Base-by-base conservation (phyloP, 2,329 filamentous ascomycete species). In the Aspergillus sp. region DNA sequence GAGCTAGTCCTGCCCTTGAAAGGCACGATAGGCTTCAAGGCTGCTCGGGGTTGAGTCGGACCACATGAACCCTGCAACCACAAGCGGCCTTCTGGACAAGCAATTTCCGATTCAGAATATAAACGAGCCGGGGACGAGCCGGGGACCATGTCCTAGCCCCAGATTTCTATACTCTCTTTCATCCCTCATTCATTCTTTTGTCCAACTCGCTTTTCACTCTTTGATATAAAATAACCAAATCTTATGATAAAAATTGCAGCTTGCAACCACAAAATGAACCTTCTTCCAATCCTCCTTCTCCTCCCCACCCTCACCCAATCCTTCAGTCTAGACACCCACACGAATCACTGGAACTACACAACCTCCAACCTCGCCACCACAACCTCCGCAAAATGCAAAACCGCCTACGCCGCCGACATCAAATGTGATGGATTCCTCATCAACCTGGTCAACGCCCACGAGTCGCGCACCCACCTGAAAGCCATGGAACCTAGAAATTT, bases 381-480 rank as follows among this genome's bases (percentile, higher is more conserved):
- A 7, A 60, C 61, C 11, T 63, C 61, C 5, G 16, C 55, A 31
- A n/a, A 20, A 56, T 63, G 59, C 56, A 61, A 59, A 49, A 24
- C 52, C n/a, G 59, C 61, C 9, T 63, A 63, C 52, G 59, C 59
- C 49, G 52, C 61, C 10, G 52, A 63, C 4, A 61, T 61, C 42
- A 32, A 49, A 6, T 63, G 61, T 54, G 47, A 57, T 6, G 51
- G 54, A 2, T 61, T 49, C 26, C 56, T 63, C n/a, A 22, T 59
- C 1, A 12, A 49, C 18, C 49, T 61, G 1, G 51, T 57, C 20
- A 54, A 54, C 49, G 46, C 55, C n/a, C 31, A 58, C 12, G 56
- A 57, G 16, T 20, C 16, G 26, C 26, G 52, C 6, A 6, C 16
- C 4, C 50, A 49, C 12, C 52, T 54, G 3, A 26, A 45, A 12